Percentiles rank a stretch among this genome's conserved stretches.
phyloP scores from a whole-genome alignment of 805 yeast species.

The Candida caryicola region DNA sequence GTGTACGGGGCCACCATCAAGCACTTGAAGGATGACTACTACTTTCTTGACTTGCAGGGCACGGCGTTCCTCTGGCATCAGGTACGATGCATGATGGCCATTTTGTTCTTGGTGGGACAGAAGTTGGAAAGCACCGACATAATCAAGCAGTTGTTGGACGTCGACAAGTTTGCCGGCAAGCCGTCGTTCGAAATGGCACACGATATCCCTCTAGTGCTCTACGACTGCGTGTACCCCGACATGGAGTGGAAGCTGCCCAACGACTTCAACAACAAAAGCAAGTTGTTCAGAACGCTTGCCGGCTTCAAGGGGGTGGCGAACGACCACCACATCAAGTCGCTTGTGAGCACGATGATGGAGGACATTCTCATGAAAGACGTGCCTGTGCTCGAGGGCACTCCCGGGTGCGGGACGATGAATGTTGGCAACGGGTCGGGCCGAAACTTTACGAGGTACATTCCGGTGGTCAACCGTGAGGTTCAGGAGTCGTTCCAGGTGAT shows the following conservation, averaged over 20 bases:
- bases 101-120: constrained; percentile 79
- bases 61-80: constrained; percentile 97
- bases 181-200: constrained; percentile 88
- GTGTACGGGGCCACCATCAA: constrained; percentile 54
- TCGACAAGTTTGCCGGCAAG: constrained; percentile 53
- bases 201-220: constrained; percentile 82
- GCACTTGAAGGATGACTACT: constrained; percentile 43
- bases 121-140: constrained; percentile 59
- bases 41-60: constrained; percentile 76
- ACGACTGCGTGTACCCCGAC: constrained; percentile 74
- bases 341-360: constrained; percentile 51
- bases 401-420: constrained; percentile 42
- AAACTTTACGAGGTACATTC: constrained; percentile 53
- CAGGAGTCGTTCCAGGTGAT: constrained; percentile 66
- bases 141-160: constrained; percentile 57
- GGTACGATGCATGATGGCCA: constrained; percentile 92
- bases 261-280: constrained; percentile 25
- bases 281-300: constrained; percentile 40
- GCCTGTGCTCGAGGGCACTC: constrained; percentile 10
- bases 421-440: constrained; percentile 80
- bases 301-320: constrained; percentile 50
- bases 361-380: constrained; percentile 24
- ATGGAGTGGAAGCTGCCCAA: constrained; percentile 61
- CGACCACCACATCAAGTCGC: constrained; percentile 56
- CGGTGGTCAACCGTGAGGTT: constrained; percentile 52